Evolutionary conservation across 805 yeast genomes (phyloP).

Genomic region (Metschnikowia shivogae): DNA sequence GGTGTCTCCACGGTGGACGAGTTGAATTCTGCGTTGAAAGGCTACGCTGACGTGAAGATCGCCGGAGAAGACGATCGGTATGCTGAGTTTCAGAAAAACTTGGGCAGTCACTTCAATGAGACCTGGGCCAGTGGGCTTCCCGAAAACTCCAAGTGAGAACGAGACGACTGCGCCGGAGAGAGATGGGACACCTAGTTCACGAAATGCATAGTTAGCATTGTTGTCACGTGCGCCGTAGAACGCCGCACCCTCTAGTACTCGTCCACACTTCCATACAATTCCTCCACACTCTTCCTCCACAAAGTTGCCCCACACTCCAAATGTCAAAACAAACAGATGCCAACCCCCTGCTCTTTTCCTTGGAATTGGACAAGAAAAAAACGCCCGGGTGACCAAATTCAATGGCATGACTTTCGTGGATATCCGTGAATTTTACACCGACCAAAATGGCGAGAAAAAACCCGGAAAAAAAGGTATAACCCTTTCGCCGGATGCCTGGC

Average conservation of each 20-base stretch:
- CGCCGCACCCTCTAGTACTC: no score
- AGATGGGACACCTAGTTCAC: no score
- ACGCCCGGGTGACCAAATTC: slow-evolving; percentile 69
- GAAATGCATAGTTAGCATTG: neutral
- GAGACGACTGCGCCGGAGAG: neutral
- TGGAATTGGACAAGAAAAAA: slow-evolving; percentile 37
- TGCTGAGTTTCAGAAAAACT: slow-evolving; percentile 34
- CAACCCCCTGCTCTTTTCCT: neutral
- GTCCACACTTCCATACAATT: no score
- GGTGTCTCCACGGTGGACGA: slow-evolving; percentile 71
- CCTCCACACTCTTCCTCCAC: no score
- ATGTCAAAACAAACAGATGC: neutral
- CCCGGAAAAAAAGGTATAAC: slow-evolving; percentile 84
- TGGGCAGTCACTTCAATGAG: slow-evolving; percentile 58
- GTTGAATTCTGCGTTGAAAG: slow-evolving; percentile 55
- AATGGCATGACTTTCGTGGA: slow-evolving; percentile 67
- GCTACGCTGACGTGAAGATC: slow-evolving; percentile 39
- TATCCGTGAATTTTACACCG: slow-evolving; percentile 73
- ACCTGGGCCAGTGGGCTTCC: slow-evolving; percentile 52
- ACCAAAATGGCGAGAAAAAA: slow-evolving; percentile 53
- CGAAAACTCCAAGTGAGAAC: neutral
- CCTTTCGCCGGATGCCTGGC: slow-evolving; percentile 55
- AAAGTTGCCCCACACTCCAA: no score
- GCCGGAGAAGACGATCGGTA: slow-evolving; percentile 47
- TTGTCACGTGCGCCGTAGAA: no score